Conservation (phyloP, 1,284 basidiomycete species). For the Pseudozyma pruni region DNA sequence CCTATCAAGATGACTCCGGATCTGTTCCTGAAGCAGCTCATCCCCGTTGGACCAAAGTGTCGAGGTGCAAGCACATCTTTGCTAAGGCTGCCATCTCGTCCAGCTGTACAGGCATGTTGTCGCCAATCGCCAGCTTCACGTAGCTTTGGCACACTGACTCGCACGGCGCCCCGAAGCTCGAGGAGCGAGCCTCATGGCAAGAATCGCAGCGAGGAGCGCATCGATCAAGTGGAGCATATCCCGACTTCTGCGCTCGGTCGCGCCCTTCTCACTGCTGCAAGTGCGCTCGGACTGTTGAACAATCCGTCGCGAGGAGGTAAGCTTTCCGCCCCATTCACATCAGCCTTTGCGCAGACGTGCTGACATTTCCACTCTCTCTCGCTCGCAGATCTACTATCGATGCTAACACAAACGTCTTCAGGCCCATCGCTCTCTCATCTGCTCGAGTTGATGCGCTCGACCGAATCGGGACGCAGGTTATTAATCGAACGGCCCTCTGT, state of each 20-base stretch:
- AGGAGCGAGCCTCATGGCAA: neutral
- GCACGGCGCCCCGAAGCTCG: conserved; percentile 10
- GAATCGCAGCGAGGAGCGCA: neutral
- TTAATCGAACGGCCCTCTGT: conserved; percentile 85
- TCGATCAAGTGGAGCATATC: conserved; percentile 39
- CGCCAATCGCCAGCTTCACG: neutral
- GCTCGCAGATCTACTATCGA: conserved; percentile 38
- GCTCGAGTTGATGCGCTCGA: conserved; percentile 81
- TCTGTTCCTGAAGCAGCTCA: conserved; percentile 7
- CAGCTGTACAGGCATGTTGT: neutral
- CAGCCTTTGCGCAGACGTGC: neutral
- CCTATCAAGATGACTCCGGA: neutral
- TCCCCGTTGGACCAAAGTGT: conserved; percentile 12
- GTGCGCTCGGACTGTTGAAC: conserved; percentile 82
- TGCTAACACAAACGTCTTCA: conserved; percentile 57
- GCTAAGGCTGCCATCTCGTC: conserved; percentile 9
- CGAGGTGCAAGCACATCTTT: conserved; percentile 22
- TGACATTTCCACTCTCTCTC: neutral
- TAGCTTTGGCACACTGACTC: conserved; percentile 4
- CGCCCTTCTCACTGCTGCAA: conserved; percentile 83
- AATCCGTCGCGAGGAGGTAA: conserved; percentile 86
- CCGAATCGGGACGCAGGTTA: conserved; percentile 74
- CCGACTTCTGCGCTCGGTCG: conserved; percentile 21
- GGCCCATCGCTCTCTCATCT: conserved; percentile 79
- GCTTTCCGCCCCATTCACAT: conserved; percentile 68